Percentiles rank a stretch among this genome's conserved stretches.
phyloP scores from a whole-genome alignment of 495 filamentous ascomycete genomes.

The Stereocaulon alpinum region DNA sequence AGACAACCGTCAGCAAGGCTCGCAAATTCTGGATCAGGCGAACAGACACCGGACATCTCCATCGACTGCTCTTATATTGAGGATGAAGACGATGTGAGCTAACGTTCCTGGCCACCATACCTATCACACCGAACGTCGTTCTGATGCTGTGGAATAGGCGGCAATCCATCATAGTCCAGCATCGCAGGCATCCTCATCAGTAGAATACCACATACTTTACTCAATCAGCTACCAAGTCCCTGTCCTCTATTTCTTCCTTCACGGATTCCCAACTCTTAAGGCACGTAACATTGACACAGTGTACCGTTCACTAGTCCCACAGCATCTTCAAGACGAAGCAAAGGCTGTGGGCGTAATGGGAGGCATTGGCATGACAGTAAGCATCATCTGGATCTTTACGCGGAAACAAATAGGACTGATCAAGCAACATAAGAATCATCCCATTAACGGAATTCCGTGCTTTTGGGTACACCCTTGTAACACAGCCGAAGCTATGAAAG shows the following conservation, averaged over 20 bases:
- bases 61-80: slow-evolving; percentile 19
- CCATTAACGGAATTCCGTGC: slow-evolving; percentile 56
- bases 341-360: slow-evolving; percentile 55
- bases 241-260: slow-evolving; percentile 43
- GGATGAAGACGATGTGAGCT: slow-evolving; percentile 29
- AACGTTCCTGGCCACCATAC: background rate
- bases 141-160: slow-evolving; percentile 29
- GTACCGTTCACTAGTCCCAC: slow-evolving; percentile 59
- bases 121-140: background rate
- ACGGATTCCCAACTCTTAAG: slow-evolving; percentile 51
- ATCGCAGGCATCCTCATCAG: slow-evolving; percentile 20
- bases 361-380: slow-evolving; percentile 65
- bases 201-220: slow-evolving; percentile 45
- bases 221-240: slow-evolving; percentile 43
- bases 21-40: slow-evolving; percentile 15
- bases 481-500: slow-evolving; percentile 64
- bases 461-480: slow-evolving; percentile 84
- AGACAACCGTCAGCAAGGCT: slow-evolving; percentile 14
- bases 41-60: background rate
- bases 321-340: slow-evolving; percentile 46
- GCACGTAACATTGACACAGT: slow-evolving; percentile 54
- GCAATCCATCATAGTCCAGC: slow-evolving; percentile 27
- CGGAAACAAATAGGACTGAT: slow-evolving; percentile 35
- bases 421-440: slow-evolving; percentile 58
- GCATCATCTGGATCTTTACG: slow-evolving; percentile 31